Evolutionary conservation across 2,329 filamentous ascomycete species (phyloP).

Genomic region (Harringtonia aguacate): DNA sequence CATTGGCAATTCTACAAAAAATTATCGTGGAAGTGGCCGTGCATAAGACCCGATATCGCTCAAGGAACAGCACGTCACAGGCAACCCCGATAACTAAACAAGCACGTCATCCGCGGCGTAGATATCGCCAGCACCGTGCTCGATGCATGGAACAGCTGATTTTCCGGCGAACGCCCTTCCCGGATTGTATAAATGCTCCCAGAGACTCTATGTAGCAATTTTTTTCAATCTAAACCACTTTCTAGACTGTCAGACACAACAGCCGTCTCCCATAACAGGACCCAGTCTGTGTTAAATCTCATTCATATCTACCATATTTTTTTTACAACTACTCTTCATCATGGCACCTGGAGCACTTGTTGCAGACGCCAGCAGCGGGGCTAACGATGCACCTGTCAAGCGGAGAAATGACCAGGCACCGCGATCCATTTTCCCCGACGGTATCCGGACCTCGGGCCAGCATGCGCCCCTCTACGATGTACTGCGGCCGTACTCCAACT

Average conservation of each 20-base stretch:
- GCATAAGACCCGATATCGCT: too few species aligned
- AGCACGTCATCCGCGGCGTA: constrained; percentile 2
- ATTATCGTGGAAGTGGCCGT: too few species aligned
- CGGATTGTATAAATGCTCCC: background rate
- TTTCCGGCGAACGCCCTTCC: background rate
- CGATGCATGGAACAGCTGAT: background rate
- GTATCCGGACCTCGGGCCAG: constrained; percentile 52
- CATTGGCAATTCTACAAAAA: too few species aligned
- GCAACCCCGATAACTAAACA: too few species aligned
- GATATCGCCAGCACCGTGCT: constrained; percentile 1
- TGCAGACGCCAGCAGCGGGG: background rate
- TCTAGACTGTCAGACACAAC: too few species aligned
- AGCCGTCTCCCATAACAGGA: background rate
- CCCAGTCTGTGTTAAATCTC: background rate
- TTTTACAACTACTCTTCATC: background rate
- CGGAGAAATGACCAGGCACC: constrained; percentile 21
- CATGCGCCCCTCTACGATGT: constrained; percentile 56
- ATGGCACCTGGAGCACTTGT: constrained; percentile 13
- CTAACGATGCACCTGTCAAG: constrained; percentile 10
- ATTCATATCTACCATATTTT: background rate
- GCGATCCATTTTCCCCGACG: constrained; percentile 31
- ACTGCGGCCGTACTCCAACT: constrained; percentile 56
- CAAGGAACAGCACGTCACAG: too few species aligned
- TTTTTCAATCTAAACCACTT: too few species aligned
- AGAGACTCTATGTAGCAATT: background rate